A percentile compares a stretch with the other conserved stretches of the same genome.
These are phyloP conservation scores for Fusarium sp. DNA, from an alignment of 2,329 filamentous ascomycete species.

Conservation along the genomic window DNA sequence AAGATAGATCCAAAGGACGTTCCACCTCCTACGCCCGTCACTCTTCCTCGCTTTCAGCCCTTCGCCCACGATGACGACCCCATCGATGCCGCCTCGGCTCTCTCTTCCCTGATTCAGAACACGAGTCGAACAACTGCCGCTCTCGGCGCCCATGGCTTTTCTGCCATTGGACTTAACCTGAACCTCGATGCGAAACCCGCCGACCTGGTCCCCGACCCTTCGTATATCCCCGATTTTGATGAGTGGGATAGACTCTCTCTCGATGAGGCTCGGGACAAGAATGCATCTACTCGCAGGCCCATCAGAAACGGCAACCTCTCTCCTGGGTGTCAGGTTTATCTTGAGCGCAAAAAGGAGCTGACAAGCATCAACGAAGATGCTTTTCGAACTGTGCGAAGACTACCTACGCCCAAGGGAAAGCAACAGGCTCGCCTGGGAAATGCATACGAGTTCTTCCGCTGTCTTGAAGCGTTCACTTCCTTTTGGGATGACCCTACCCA, in stretches of 20 bases:
- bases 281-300: slow-evolving; percentile 60
- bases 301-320: slow-evolving; percentile 66
- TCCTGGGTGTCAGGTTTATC: slow-evolving; percentile 68
- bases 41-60: slow-evolving; percentile 61
- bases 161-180: slow-evolving; percentile 69
- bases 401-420: slow-evolving; percentile 66
- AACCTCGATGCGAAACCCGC: slow-evolving; percentile 60
- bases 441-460: slow-evolving; percentile 74
- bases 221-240: slow-evolving; percentile 65
- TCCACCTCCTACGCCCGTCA: slow-evolving; percentile 67
- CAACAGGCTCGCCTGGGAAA: slow-evolving; percentile 69
- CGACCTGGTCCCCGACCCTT: slow-evolving; percentile 66
- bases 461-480: slow-evolving; percentile 67
- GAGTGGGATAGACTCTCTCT: slow-evolving; percentile 62
- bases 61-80: slow-evolving; percentile 48
- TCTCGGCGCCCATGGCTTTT: slow-evolving; percentile 61
- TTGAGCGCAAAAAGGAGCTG: slow-evolving; percentile 70
- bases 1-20: slow-evolving; percentile 62
- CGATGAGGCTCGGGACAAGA: slow-evolving; percentile 62
- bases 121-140: slow-evolving; percentile 61
- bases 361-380: slow-evolving; percentile 67
- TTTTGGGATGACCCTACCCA: slow-evolving; percentile 73
- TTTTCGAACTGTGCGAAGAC: slow-evolving; percentile 70
- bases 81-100: slow-evolving; percentile 49
- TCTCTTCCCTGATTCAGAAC: slow-evolving; percentile 64